Conservation (phyloP, 2,329 filamentous ascomycete genomes). For the Rutstroemia sydowiana region DNA sequence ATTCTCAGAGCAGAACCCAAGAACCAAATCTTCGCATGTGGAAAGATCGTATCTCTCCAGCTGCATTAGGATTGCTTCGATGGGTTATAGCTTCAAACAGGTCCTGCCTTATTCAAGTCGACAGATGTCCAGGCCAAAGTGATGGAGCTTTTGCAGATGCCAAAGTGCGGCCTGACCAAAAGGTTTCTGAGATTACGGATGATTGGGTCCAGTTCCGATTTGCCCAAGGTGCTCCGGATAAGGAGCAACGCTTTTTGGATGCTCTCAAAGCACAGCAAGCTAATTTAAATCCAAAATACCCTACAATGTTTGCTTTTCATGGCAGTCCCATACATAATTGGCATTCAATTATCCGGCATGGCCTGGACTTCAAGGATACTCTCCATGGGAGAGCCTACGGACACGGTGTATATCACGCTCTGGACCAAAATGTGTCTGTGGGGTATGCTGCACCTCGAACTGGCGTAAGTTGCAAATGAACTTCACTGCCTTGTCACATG, state of each 20-base stretch:
- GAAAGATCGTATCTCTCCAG: constrained; percentile 53
- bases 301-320: constrained; percentile 82
- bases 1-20: constrained; percentile 21
- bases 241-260: constrained; percentile 66
- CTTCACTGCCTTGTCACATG: neutral
- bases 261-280: constrained; percentile 45
- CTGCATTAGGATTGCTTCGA: constrained; percentile 61
- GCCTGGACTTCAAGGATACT: constrained; percentile 62
- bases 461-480: constrained; percentile 12
- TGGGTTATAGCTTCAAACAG: constrained; percentile 91
- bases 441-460: constrained; percentile 13
- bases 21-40: constrained; percentile 39
- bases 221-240: constrained; percentile 80
- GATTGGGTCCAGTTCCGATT: constrained; percentile 78
- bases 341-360: constrained; percentile 82
- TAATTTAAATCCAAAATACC: constrained; percentile 36
- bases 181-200: constrained; percentile 51
- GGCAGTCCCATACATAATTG: constrained; percentile 71
- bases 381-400: constrained; percentile 65
- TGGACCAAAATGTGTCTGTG: constrained; percentile 46
- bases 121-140: constrained; percentile 32
- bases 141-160: constrained; percentile 17
- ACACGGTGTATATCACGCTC: constrained; percentile 75
- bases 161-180: constrained; percentile 27
- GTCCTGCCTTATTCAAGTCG: constrained; percentile 76